phyloP scores from a whole-genome alignment of 495 filamentous ascomycete species.

The Pyrenopolyporus hunteri region DNA sequence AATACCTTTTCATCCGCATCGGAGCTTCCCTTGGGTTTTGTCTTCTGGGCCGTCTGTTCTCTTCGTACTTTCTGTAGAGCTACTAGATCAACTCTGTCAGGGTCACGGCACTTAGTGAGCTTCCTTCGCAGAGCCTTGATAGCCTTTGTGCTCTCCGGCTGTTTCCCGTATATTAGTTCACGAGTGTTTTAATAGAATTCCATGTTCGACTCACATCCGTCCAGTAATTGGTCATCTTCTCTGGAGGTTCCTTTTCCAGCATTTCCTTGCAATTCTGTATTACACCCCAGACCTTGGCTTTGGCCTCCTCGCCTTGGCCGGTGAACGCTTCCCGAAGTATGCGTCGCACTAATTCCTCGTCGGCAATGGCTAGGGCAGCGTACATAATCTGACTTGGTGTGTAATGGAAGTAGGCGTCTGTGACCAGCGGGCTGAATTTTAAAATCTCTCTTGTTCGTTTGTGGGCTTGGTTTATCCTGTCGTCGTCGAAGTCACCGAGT shows the following conservation, averaged over 20 bases:
- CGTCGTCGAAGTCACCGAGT: slow-evolving; percentile 53
- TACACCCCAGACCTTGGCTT: slow-evolving; percentile 54
- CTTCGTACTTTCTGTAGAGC: slow-evolving; percentile 58
- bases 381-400: slow-evolving; percentile 95
- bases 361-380: slow-evolving; percentile 74
- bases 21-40: slow-evolving; percentile 47
- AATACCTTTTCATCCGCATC: slow-evolving; percentile 54
- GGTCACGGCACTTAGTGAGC: slow-evolving; percentile 78
- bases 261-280: slow-evolving; percentile 59
- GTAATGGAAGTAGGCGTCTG: slow-evolving; percentile 94
- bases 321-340: slow-evolving; percentile 76
- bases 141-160: slow-evolving; percentile 49
- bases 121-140: slow-evolving; percentile 70
- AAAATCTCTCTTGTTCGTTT: slow-evolving; percentile 71
- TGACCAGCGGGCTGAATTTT: slow-evolving; percentile 79
- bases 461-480: slow-evolving; percentile 71
- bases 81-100: slow-evolving; percentile 66
- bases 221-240: slow-evolving; percentile 51
- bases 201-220: slow-evolving; percentile 42
- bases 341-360: slow-evolving; percentile 71
- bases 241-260: slow-evolving; percentile 55
- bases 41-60: slow-evolving; percentile 51
- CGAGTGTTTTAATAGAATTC: background rate
- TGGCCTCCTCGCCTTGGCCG: slow-evolving; percentile 40
- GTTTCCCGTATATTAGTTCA: slow-evolving; percentile 39